Evolutionary conservation across 2,329 filamentous ascomycete genomes (phyloP), one percentile per base, ranked within the genome.

Genomic region (Orbilia quercus): DNA sequence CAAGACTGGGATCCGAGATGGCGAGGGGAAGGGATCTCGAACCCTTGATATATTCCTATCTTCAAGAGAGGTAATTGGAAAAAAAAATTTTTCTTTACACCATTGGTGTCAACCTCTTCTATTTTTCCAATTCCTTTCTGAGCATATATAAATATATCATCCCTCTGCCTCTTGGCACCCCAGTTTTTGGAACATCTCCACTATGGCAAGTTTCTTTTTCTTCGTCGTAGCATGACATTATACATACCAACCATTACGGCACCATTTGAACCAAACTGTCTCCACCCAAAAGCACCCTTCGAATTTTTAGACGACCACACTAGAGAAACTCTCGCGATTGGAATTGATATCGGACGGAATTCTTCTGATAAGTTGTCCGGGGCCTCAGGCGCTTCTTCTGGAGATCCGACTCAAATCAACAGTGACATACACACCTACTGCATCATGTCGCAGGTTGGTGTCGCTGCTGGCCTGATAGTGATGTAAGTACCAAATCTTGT

Each of bases 401-500:
- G n/a, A 23, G 38, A 66, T 22, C 69, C 69, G 5, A 48, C 20
- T 5, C 48, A 64, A 42, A 69, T 47, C 7, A 69, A 74, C 48
- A 69, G 55, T 5, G 63, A 62, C 31, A 74, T 74, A 25, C 54
- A 74, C 18, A 74, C 70, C 9, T 74, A 74, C 36, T 74, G 70
- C 58, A 45, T 74, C 63, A 74, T 74, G 70, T 74, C 70, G 50
- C 70, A 74, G 42, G 64, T 74, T 42, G 70, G 70, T 25, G 70
- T 74, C n/a, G 70, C 70, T 11, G 70, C 70, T 18, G 70, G 70
- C 4, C 47, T 74, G 34, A 74, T 74, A 16, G 70, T 74, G 23
- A 74, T 74, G 70, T 74, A 58, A 63, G 70, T 31, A 36, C n/a
- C 11, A 40, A 7, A 16, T 38, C 47, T 20, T 23, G 11, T n/a